Base-by-base conservation (phyloP, 2,329 filamentous ascomycete species). In the Colletotrichum horii region DNA sequence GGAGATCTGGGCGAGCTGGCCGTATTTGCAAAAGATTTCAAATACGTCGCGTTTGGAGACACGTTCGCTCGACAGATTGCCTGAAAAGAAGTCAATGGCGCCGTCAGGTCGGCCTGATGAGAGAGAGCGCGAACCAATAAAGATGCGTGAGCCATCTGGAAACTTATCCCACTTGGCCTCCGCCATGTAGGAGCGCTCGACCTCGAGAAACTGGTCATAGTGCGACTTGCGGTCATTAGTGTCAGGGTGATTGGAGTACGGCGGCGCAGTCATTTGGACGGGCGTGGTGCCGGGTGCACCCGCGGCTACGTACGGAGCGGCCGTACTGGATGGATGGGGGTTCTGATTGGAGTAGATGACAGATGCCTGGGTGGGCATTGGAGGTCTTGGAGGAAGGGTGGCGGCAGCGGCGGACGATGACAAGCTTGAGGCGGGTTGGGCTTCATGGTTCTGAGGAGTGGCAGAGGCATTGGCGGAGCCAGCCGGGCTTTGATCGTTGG, bases 1-100 rank as follows among this genome's bases (percentile, higher is more conserved):
- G 1, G 96, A 98, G 76, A 98, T 97, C 83, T 99, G 97, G 3
- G 96, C 96, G 62, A 99, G 88, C 76, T 93, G 93, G 70, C 97
- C 97, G 82, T 95, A 96, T 73, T 90, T 91, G 81, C 96, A 93
- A 82, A 99, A 98, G 22, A 96, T 90, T 82, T 98, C 94, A 85
- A 98, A 98, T 11, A 98, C 92, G 84, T 98, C 96, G 78, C 94
- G 92, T 85, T 98, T 98, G 8, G 95, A 97, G 16, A 98, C 96
- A 82, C 96, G 93, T 83, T 98, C 96, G 69, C 94, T 96, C 3
- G 96, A 96, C 14, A 99, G 89, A 82, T 98, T 99, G 70, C 96
- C 96, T 95, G 81, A 70, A 83, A 78, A 76, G 73, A 70, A 58
- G 64, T 58, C 43, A 66, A 52, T 60, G 67, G 66, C 62, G 22